A percentile compares a stretch with the other conserved stretches of the same genome.
phyloP scores from a whole-genome alignment of 176 grass and related monocot species.

The Zoysia japonica region DNA sequence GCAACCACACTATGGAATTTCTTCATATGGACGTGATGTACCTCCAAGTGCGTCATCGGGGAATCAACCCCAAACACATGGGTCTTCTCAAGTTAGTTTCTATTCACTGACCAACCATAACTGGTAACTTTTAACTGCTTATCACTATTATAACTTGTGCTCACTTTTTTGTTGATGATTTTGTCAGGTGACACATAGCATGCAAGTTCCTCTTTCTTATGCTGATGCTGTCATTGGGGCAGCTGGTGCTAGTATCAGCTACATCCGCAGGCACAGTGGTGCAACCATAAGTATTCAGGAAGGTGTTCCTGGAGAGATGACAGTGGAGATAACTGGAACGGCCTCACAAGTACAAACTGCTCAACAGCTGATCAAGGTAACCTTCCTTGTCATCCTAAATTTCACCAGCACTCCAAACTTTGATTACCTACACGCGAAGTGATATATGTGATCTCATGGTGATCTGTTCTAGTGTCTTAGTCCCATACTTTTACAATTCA shows the following conservation, averaged over 20 bases:
- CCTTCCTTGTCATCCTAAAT: slow-evolving; percentile 17
- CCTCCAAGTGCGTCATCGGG: slow-evolving; percentile 47
- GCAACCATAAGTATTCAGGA: slow-evolving; percentile 96
- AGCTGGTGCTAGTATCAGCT: slow-evolving; percentile 90
- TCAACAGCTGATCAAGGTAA: slow-evolving; percentile 92
- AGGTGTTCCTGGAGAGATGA: slow-evolving; percentile 94
- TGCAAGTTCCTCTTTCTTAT: slow-evolving; percentile 94
- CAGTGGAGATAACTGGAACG: slow-evolving; percentile 87
- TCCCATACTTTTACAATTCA: not conserved
- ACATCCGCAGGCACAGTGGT: slow-evolving; percentile 91
- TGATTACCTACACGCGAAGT: slow-evolving; percentile 4
- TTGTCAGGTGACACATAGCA: slow-evolving; percentile 72
- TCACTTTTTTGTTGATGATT: slow-evolving; percentile 2
- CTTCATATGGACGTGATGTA: slow-evolving; percentile 72
- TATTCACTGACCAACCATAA: slow-evolving; percentile 10
- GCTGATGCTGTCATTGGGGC: slow-evolving; percentile 95
- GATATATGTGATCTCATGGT: not conserved
- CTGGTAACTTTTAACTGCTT: slow-evolving; percentile 16
- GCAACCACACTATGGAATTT: slow-evolving; percentile 76
- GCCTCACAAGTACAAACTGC: slow-evolving; percentile 89
- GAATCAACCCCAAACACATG: slow-evolving; percentile 61
- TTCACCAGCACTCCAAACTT: not conserved
- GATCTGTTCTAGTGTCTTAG: not conserved
- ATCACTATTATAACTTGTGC: not conserved
- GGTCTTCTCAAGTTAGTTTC: slow-evolving; percentile 66